These are phyloP conservation scores for Lobosporangium transversale DNA, from an alignment of 192 early-diverging fungal species.

Conservation along the genomic window DNA sequence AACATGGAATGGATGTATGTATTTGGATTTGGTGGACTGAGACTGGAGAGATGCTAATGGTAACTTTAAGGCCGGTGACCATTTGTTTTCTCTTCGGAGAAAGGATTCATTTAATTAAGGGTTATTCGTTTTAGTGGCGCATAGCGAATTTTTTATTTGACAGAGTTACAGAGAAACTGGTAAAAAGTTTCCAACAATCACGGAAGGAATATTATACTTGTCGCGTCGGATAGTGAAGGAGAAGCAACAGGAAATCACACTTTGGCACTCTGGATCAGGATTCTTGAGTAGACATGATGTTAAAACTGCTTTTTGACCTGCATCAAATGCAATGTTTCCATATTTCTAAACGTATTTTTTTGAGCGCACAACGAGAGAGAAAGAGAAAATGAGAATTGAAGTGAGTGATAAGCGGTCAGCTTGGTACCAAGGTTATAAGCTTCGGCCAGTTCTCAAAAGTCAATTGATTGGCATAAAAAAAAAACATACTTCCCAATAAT, in stretches of 20 bases:
- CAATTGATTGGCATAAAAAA: too few species aligned
- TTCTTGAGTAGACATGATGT: slow-evolving; percentile 88
- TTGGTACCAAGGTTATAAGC: too few species aligned
- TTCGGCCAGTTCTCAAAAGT: too few species aligned
- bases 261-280: slow-evolving; percentile 61
- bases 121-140: too few species aligned
- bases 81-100: too few species aligned
- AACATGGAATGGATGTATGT: slow-evolving; percentile 16
- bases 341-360: too few species aligned
- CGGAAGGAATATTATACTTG: slow-evolving; percentile 83
- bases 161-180: slow-evolving; percentile 44
- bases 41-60: not conserved
- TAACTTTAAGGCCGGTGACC: too few species aligned
- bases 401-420: not conserved
- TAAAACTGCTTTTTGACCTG: slow-evolving; percentile 94
- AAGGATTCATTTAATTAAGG: too few species aligned
- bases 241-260: slow-evolving; percentile 84
- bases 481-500: slow-evolving; percentile 89
- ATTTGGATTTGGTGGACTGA: not conserved
- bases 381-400: not conserved
- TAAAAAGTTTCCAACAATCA: slow-evolving; percentile 46
- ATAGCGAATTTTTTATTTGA: too few species aligned
- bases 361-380: not conserved
- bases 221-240: slow-evolving; percentile 96
- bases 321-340: slow-evolving; percentile 97